These are phyloP conservation scores for Coemansia sp. DNA, from an alignment of 192 early-diverging fungal species.

Conservation along the genomic window DNA sequence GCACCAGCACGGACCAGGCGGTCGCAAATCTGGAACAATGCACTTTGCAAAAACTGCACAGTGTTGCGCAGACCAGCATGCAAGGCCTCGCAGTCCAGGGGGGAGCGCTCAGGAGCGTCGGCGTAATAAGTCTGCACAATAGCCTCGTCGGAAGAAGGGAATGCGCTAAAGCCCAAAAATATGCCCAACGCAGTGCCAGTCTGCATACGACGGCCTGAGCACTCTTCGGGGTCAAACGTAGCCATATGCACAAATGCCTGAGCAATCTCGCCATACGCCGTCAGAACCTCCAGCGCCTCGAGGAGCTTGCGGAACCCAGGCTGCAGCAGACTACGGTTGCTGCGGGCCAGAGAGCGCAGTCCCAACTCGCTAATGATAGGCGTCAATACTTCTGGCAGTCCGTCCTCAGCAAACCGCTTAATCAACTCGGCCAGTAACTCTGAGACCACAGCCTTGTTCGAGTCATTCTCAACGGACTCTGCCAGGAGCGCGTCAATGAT, in stretches of 20 bases:
- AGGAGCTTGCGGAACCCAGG: conserved; percentile 51
- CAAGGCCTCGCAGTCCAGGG: conserved; percentile 58
- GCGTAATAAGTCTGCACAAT: conserved; percentile 35
- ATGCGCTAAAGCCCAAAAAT: conserved; percentile 46
- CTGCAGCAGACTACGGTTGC: conserved; percentile 43
- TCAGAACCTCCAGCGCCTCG: conserved; percentile 37
- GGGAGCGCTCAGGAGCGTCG: conserved; percentile 60
- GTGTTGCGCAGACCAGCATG: conserved; percentile 64
- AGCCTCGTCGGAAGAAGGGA: conserved; percentile 33
- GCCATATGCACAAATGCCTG: conserved; percentile 37
- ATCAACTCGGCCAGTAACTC: conserved; percentile 28
- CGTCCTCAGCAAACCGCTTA: conserved; percentile 37
- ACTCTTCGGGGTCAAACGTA: conserved; percentile 39
- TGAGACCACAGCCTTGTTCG: neutral
- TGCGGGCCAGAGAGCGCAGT: conserved; percentile 25
- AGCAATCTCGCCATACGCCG: conserved; percentile 22
- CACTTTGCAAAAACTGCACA: conserved; percentile 60
- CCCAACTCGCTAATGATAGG: conserved; percentile 38
- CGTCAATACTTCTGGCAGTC: conserved; percentile 39
- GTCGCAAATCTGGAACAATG: conserved; percentile 60
- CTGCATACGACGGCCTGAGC: conserved; percentile 38
- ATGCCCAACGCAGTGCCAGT: conserved; percentile 42
- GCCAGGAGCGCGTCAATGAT: conserved; percentile 30
- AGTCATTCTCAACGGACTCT: conserved; percentile 5
- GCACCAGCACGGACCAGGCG: conserved; percentile 70